Evolutionary conservation across 257 asterid species (phyloP).

Genomic region (Penstemon eatonii): DNA sequence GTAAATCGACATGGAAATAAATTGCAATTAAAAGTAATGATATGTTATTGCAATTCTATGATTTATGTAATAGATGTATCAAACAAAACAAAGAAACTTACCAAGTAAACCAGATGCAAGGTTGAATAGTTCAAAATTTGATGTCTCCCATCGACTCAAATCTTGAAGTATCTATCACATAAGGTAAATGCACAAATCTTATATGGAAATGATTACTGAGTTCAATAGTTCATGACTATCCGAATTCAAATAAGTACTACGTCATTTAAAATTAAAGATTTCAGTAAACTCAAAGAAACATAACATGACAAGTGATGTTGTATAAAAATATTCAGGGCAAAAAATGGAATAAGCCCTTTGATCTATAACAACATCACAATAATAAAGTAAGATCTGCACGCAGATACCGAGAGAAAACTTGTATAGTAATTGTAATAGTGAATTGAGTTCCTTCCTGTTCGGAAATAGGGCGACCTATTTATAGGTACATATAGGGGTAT

Average conservation of each 20-base stretch:
- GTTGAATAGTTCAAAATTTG: conserved; percentile 44
- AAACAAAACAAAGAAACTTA: conserved; percentile 30
- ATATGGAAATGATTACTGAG: not conserved
- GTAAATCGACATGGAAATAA: too few relatives aligned
- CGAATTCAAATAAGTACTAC: too few relatives aligned
- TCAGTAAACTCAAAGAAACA: not conserved
- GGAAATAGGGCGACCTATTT: too few relatives aligned
- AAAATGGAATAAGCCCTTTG: too few relatives aligned
- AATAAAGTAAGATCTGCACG: too few relatives aligned
- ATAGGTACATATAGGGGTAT: too few relatives aligned
- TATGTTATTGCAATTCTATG: not conserved
- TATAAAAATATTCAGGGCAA: too few relatives aligned
- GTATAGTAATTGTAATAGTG: too few relatives aligned
- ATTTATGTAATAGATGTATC: not conserved
- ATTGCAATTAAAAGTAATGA: not conserved
- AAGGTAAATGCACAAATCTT: not conserved
- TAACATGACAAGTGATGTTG: not conserved
- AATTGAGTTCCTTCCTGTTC: too few relatives aligned
- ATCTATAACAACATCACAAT: too few relatives aligned
- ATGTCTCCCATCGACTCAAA: conserved; percentile 46
- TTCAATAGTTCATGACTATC: not conserved
- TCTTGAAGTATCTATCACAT: conserved; percentile 50
- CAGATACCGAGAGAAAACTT: too few relatives aligned
- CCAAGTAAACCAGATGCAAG: conserved; percentile 51
- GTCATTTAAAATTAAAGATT: not conserved